Base-by-base conservation (phyloP, 495 filamentous ascomycete species). In the Penicillium cosmopolitanum region DNA sequence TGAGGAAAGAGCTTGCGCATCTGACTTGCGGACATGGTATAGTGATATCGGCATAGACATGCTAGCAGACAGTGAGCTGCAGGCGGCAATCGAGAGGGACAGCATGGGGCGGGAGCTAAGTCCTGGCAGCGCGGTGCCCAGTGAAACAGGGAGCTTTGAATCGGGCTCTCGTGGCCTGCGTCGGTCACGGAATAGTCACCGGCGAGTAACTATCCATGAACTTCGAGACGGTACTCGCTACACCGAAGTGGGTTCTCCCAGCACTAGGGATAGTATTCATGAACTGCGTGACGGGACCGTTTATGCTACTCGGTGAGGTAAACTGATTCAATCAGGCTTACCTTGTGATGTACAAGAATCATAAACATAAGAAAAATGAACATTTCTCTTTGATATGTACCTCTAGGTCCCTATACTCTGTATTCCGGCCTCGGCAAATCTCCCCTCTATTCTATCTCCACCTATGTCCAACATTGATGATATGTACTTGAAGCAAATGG, bases 1-100 rank as follows among this genome's bases (percentile, higher is more conserved):
- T 2, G 82, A 82, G 55, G 89, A 92, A 69, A 72, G 76, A 54
- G 71, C 68, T 18, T 83, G 82, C 68, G 84, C 84, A n/a, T 69
- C 74, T 50, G 74, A 65, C 21, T 66, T 91, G 59, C 82, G 80
- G 58, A 65, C 70, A 36, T 76, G 77, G 78, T 76, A 77, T 48
- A 52, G 46, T 2, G 67, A 77, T 55, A 60, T 66, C 15, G 72
- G 77, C 5, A 66, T 68, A 33, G 60, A 64, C 16, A 75, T 74
- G 69, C 66, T 77, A 25, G 70, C 72, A 18, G 77, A 80, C 44
- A 59, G 70, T 48, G 65, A 72, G 50, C 68, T 77, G 10, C 76
- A 80, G 48, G 66, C 67, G 2, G 76, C 73, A 7, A 72, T 80
- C 21, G 68, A 66, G 11, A 65, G 66, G 25, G 76, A 76, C 7